A percentile compares a stretch with the other conserved stretches of the same genome.
Evolutionary conservation across 2,329 filamentous ascomycete species (phyloP).

Genomic region (Aspergillus ochraceus): DNA sequence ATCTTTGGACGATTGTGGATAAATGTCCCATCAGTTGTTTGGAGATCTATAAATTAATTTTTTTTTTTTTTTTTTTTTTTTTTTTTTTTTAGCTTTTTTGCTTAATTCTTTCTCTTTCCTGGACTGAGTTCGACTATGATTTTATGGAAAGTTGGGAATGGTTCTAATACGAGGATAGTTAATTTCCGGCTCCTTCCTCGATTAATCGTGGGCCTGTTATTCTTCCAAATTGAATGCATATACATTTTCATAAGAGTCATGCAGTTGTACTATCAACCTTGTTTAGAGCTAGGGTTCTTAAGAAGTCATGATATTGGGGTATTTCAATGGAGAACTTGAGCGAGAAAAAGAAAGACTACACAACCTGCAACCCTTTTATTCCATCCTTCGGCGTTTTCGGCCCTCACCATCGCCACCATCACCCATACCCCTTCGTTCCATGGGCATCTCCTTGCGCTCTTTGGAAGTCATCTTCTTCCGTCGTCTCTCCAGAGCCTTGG

Average conservation of each 20-base stretch:
- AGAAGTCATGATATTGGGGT: background rate
- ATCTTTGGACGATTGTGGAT: slow-evolving; percentile 13
- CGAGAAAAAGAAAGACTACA: background rate
- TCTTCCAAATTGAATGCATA: background rate
- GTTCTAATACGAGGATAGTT: background rate
- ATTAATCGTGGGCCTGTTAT: background rate
- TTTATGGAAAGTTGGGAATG: background rate
- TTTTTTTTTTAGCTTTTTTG: slow-evolving; percentile 1
- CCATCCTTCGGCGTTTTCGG: slow-evolving; percentile 31
- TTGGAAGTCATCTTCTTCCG: slow-evolving; percentile 85
- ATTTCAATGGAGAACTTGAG: background rate
- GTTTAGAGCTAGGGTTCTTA: background rate
- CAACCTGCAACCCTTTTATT: slow-evolving; percentile 11
- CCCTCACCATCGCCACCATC: slow-evolving; percentile 17
- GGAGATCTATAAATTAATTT: slow-evolving; percentile 6
- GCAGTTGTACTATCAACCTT: background rate
- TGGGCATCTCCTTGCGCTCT: slow-evolving; percentile 77
- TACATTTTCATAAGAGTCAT: background rate
- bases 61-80: too few relatives aligned
- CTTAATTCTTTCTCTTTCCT: background rate
- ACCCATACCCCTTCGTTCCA: slow-evolving; percentile 49
- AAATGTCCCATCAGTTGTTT: slow-evolving; percentile 1
- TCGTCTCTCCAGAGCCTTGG: slow-evolving; percentile 80
- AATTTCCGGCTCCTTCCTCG: background rate
- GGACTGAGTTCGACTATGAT: background rate